A percentile compares a stretch with the other conserved stretches of the same genome.
These are phyloP conservation scores for Theobroma cacao DNA, from an alignment of 345 rosid genomes.

Conservation along the genomic window DNA sequence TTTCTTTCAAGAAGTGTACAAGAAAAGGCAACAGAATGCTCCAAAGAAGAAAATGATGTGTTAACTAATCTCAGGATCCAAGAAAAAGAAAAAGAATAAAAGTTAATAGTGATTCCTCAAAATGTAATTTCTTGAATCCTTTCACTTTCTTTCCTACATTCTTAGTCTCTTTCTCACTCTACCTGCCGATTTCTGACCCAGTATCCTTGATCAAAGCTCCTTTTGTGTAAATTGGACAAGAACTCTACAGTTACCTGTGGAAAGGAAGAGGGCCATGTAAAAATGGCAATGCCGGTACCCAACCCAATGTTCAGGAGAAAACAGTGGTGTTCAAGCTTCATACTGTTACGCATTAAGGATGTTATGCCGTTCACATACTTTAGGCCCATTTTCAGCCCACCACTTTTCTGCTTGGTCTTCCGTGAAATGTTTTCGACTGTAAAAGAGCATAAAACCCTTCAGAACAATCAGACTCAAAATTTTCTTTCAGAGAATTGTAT, in stretches of 20 bases:
- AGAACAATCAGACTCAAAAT: not conserved
- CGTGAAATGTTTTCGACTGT: slow-evolving; percentile 69
- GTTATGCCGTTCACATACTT: slow-evolving; percentile 59
- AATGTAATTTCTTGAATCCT: slow-evolving; percentile 2
- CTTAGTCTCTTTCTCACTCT: not conserved
- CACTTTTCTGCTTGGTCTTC: slow-evolving; percentile 86
- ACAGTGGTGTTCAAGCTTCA: not conserved
- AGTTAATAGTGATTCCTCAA: not conserved
- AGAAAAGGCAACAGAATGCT: not conserved
- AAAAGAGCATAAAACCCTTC: slow-evolving; percentile 11
- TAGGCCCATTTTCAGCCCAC: slow-evolving; percentile 80
- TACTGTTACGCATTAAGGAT: slow-evolving; percentile 22
- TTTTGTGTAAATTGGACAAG: slow-evolving; percentile 12
- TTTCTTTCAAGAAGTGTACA: not conserved
- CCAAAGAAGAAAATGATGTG: not conserved
- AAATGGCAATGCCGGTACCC: not conserved
- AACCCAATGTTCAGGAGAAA: not conserved
- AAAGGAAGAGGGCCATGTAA: slow-evolving; percentile 22
- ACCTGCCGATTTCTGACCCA: slow-evolving; percentile 2
- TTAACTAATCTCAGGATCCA: not conserved
- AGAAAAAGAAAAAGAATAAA: not conserved
- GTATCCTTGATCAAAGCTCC: slow-evolving; percentile 20
- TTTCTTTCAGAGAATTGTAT: not conserved
- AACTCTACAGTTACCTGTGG: slow-evolving; percentile 38
- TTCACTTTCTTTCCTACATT: not conserved